A percentile compares a stretch with the other conserved stretches of the same genome.
Evolutionary conservation across 768 basidiomycete species (phyloP).

Genomic region (Sporobolomyces roseus): DNA sequence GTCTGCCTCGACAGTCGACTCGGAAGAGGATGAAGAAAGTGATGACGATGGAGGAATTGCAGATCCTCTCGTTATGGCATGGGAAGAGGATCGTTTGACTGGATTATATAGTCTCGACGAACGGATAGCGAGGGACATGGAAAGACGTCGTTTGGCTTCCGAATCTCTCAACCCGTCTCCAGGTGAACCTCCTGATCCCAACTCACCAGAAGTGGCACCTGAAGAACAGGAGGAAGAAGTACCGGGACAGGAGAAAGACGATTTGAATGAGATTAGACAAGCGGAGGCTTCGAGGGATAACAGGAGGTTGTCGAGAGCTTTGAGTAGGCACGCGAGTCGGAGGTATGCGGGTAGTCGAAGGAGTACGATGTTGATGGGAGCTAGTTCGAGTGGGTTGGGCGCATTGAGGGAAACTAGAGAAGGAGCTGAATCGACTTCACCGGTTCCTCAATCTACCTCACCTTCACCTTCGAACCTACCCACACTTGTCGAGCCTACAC

Average conservation of each 20-base stretch:
- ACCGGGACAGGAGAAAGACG: neutral
- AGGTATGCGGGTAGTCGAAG: slow-evolving; percentile 12
- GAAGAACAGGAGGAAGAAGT: neutral
- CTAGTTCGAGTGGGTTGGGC: neutral
- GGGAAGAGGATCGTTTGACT: slow-evolving; percentile 29
- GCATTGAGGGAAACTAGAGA: neutral
- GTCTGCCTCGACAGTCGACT: neutral
- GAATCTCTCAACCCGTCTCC: neutral
- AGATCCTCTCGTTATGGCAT: slow-evolving; percentile 38
- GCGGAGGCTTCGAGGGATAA: slow-evolving; percentile 14
- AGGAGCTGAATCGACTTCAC: neutral
- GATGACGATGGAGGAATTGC: neutral
- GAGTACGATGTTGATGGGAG: neutral
- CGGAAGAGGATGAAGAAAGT: neutral
- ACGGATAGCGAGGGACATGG: slow-evolving; percentile 32
- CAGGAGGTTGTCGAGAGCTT: slow-evolving; percentile 16
- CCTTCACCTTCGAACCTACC: neutral
- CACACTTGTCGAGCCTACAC: too few species aligned
- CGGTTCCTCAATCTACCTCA: neutral
- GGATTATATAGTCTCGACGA: slow-evolving; percentile 27
- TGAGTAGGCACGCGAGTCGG: slow-evolving; percentile 14
- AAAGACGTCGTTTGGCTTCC: neutral
- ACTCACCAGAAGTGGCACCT: too few species aligned
- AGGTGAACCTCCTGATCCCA: neutral
- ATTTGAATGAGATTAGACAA: slow-evolving; percentile 5